Base-by-base conservation (phyloP, 345 rosid species). In the Dovyalis caffra region DNA sequence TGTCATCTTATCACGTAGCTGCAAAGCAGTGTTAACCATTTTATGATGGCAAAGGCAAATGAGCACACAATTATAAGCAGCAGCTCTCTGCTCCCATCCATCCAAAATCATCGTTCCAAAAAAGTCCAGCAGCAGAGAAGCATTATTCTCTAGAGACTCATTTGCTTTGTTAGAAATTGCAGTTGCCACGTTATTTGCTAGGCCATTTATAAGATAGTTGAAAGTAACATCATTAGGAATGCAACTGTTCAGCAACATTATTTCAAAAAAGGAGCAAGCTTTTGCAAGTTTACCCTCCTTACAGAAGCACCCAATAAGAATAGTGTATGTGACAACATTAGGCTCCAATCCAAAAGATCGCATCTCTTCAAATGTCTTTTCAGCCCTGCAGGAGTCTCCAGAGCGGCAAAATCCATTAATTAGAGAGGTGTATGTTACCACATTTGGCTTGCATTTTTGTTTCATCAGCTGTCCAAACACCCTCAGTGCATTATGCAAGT, bases 241-340 rank as follows among this genome's bases (percentile, higher is more conserved):
- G 75, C 94, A 90, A 25, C 78, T 88, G 72, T 86, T 85, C 62
- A 73, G 21, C 80, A 92, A 80, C 99, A 92, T 95, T 63, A 82
- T 83, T 74, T 95, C 94, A 81, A 94, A 92, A 74, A 81, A 88
- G 51, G 72, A 83, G 74, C 85, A 86, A 63, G 95, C 95, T 80
- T 84, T 91, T 73, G 77, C 75, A 73, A 88, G 84, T 57, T 81
- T 86, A 80, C 88, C 83, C 77, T 76, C 91, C 86, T 88, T 91
- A 84, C 85, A 85, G 69, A 86, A 91, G 79, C 79, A 80, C 69
- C 87, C 87, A 35, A 95, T 90, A 35, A 95, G 81, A 71, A 83
- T 86, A 75, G 90, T 90, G 83, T 91, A 92, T 66, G 98, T 95
- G 33, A 90, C 88, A 45, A 90, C 94, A 77, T 88, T 95, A 72